phyloP scores from a whole-genome alignment of 2,329 filamentous ascomycete genomes.

The Stemphylium lycopersici region DNA sequence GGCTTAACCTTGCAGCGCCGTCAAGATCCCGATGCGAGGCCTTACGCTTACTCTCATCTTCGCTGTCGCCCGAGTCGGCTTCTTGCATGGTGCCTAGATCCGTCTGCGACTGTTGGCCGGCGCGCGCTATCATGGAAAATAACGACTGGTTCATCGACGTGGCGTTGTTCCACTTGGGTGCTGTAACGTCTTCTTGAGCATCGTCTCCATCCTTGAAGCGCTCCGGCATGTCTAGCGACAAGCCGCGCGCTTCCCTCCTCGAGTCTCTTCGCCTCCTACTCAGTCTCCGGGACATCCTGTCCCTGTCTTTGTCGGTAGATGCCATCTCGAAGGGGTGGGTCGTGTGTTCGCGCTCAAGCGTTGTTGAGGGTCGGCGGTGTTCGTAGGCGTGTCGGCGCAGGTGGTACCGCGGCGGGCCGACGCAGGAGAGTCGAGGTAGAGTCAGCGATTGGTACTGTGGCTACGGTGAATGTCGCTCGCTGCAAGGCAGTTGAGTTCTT shows the following conservation, averaged over 20 bases:
- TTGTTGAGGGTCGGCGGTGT: conserved; percentile 13
- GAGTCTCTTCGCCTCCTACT: conserved; percentile 43
- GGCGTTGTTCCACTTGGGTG: conserved; percentile 56
- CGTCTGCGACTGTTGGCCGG: conserved; percentile 78
- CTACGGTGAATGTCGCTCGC: conserved; percentile 20
- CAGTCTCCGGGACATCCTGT: conserved; percentile 38
- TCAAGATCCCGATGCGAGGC: conserved; percentile 38
- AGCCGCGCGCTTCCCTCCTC: conserved; percentile 34
- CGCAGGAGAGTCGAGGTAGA: conserved; percentile 11
- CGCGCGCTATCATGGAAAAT: conserved; percentile 89
- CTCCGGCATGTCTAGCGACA: conserved; percentile 62
- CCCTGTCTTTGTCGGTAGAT: conserved; percentile 39
- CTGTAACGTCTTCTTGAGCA: conserved; percentile 65
- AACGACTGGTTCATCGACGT: conserved; percentile 91
- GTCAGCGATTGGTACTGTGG: neutral
- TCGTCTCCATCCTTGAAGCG: conserved; percentile 65
- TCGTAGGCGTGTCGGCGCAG: conserved; percentile 11
- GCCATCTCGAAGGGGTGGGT: conserved; percentile 36
- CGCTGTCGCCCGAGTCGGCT: conserved; percentile 74
- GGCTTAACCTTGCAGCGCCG: conserved; percentile 44
- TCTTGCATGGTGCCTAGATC: conserved; percentile 85
- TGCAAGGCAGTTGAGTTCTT: conserved; percentile 28
- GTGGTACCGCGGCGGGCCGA: conserved; percentile 21
- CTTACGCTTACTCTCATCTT: conserved; percentile 51
- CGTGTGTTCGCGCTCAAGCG: conserved; percentile 14